phyloP scores from a whole-genome alignment of 345 rosid genomes.

The Microthlaspi erraticum region DNA sequence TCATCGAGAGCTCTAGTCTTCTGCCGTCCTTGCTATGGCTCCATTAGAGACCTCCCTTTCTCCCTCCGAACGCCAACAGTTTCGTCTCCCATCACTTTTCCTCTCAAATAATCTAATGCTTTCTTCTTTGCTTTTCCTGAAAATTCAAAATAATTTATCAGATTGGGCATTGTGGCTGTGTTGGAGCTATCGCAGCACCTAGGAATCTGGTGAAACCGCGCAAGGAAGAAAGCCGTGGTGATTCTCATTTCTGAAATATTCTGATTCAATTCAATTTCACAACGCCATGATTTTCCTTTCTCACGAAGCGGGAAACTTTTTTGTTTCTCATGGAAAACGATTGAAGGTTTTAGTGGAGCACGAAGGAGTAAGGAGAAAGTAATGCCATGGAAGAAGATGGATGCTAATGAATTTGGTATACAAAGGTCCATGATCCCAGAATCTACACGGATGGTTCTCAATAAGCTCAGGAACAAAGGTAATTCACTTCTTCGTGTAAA shows the following conservation, averaged over 20 bases:
- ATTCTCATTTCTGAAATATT: not conserved
- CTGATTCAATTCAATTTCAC: not conserved
- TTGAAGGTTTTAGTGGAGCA: conserved; percentile 33
- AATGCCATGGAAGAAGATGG: conserved; percentile 55
- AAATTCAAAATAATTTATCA: conserved; percentile 26
- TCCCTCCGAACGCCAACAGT: conserved; percentile 43
- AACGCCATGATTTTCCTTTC: not conserved
- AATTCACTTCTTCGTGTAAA: not conserved
- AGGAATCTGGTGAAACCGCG: conserved; percentile 37
- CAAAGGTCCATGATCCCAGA: conserved; percentile 62
- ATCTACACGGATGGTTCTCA: conserved; percentile 64
- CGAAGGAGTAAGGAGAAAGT: conserved; percentile 37
- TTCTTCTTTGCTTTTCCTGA: not conserved
- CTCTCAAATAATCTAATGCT: not conserved
- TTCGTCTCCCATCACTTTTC: conserved; percentile 28
- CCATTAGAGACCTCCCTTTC: conserved; percentile 46
- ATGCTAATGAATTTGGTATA: conserved; percentile 65
- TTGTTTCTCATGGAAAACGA: not conserved
- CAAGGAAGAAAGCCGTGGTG: conserved; percentile 44
- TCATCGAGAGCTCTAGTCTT: conserved; percentile 45
- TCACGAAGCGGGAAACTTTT: not conserved
- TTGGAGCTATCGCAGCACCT: conserved; percentile 43
- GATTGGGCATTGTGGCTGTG: conserved; percentile 46
- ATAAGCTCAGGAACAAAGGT: conserved; percentile 61
- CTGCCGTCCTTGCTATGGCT: conserved; percentile 44